Evolutionary conservation across 495 filamentous ascomycete species (phyloP).

Genomic region (Oleoguttula mirabilis): DNA sequence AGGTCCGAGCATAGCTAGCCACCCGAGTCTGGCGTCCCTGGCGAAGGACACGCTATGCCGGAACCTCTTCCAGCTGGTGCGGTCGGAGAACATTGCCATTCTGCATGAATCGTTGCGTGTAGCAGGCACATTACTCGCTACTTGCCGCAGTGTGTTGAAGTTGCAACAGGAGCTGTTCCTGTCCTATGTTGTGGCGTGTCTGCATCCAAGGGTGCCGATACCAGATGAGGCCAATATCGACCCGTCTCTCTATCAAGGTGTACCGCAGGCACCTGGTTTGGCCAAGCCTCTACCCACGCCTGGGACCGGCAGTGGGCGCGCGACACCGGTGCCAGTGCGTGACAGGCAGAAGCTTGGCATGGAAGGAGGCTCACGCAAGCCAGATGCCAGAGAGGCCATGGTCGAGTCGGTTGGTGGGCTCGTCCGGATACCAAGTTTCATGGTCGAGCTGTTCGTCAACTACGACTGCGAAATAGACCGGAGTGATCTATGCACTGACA

Average conservation of each 20-base stretch:
- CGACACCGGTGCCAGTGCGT: constrained; percentile 85
- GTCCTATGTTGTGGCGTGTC: constrained; percentile 84
- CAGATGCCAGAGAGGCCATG: constrained; percentile 95
- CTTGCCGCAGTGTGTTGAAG: constrained; percentile 84
- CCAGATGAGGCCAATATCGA: constrained; percentile 82
- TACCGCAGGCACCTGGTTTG: constrained; percentile 79
- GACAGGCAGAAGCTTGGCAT: constrained; percentile 87
- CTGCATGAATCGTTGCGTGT: constrained; percentile 86
- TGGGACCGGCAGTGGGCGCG: constrained; percentile 61
- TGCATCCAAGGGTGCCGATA: constrained; percentile 86
- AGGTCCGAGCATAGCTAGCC: constrained; percentile 86
- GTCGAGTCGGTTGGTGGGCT: constrained; percentile 90
- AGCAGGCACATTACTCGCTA: constrained; percentile 77
- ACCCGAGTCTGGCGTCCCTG: constrained; percentile 74
- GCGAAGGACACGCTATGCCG: constrained; percentile 91
- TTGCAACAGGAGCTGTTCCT: constrained; percentile 95
- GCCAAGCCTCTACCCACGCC: constrained; percentile 60
- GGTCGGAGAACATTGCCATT: constrained; percentile 89
- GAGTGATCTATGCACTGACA: constrained; percentile 84
- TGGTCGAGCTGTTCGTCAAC: constrained; percentile 92
- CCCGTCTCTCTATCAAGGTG: constrained; percentile 81
- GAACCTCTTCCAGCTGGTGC: constrained; percentile 90
- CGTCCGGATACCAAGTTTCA: constrained; percentile 81
- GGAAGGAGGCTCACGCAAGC: constrained; percentile 82
- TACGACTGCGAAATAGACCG: constrained; percentile 95